A percentile compares a stretch with the other conserved stretches of the same genome.
These are phyloP conservation scores for Ophiosphaerella korrae DNA, from an alignment of 2,329 filamentous ascomycete species.

Conservation along the genomic window DNA sequence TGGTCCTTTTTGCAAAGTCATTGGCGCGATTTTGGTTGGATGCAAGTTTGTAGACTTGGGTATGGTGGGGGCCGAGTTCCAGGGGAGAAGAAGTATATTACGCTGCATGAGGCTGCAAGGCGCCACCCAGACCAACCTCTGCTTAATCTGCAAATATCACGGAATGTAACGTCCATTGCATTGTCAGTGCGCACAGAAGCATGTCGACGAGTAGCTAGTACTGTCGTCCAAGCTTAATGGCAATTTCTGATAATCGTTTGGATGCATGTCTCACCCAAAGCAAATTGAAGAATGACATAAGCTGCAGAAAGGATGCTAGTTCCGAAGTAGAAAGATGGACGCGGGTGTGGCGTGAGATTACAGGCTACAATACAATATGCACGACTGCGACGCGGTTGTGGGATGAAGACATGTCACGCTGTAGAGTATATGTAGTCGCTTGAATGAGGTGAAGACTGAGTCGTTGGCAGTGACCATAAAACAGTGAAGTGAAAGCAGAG, in stretches of 20 bases:
- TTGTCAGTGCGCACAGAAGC: slow-evolving; percentile 1
- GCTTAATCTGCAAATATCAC: slow-evolving; percentile 4
- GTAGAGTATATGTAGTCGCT: neutral
- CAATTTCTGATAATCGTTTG: neutral
- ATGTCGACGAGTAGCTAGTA: too few relatives aligned
- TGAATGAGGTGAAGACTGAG: too few relatives aligned
- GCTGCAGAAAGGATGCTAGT: neutral
- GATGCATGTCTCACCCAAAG: neutral
- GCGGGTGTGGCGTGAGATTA: slow-evolving; percentile 7
- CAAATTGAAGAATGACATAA: neutral
- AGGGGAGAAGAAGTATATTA: slow-evolving; percentile 3
- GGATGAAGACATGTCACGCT: neutral
- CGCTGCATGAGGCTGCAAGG: slow-evolving; percentile 6
- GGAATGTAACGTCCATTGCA: slow-evolving; percentile 7
- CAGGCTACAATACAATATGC: slow-evolving; percentile 3
- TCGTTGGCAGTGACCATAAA: too few relatives aligned
- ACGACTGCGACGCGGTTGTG: slow-evolving; percentile 6
- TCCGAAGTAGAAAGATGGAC: neutral
- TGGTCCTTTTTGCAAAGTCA: slow-evolving; percentile 4
- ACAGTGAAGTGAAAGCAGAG: too few relatives aligned
- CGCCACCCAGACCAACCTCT: neutral
- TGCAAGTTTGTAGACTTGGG: neutral
- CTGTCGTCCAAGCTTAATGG: neutral
- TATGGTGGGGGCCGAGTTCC: neutral
- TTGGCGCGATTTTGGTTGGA: slow-evolving; percentile 1